These are phyloP conservation scores for Fusarium virguliforme DNA, from an alignment of 2,329 filamentous ascomycete species.

Conservation along the genomic window DNA sequence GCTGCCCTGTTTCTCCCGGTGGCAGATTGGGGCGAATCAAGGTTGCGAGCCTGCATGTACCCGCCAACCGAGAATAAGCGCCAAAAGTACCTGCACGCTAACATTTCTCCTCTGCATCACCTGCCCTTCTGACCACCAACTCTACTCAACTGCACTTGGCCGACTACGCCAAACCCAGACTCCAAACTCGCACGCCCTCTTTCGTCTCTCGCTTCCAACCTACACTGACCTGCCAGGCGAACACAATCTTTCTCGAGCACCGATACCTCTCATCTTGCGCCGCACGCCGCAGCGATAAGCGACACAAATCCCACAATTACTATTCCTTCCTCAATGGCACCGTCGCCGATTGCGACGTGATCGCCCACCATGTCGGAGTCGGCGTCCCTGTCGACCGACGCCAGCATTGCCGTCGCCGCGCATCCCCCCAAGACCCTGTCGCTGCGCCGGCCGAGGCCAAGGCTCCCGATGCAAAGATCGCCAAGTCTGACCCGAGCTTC, in stretches of 20 bases:
- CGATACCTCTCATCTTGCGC: slow-evolving; percentile 24
- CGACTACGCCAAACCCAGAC: slow-evolving; percentile 40
- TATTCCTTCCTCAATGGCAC: slow-evolving; percentile 54
- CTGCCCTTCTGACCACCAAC: slow-evolving; percentile 47
- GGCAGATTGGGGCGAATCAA: slow-evolving; percentile 25
- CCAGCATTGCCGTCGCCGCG: slow-evolving; percentile 67
- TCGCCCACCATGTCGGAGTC: slow-evolving; percentile 62
- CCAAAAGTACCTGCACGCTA: slow-evolving; percentile 41
- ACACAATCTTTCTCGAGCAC: slow-evolving; percentile 15
- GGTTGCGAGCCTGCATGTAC: slow-evolving; percentile 30
- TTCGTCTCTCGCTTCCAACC: slow-evolving; percentile 30
- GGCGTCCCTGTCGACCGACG: slow-evolving; percentile 64
- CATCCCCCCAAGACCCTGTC: slow-evolving; percentile 52
- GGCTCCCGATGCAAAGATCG: slow-evolving; percentile 57
- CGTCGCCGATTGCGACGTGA: slow-evolving; percentile 58
- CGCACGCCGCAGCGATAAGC: slow-evolving; percentile 37
- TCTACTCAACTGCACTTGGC: slow-evolving; percentile 34
- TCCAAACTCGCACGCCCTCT: slow-evolving; percentile 39
- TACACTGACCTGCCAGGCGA: slow-evolving; percentile 18
- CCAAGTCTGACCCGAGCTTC: slow-evolving; percentile 59
- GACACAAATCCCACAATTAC: slow-evolving; percentile 30
- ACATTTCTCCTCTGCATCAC: slow-evolving; percentile 51
- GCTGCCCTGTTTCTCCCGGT: slow-evolving; percentile 48
- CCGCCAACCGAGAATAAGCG: not conserved
- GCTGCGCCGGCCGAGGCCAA: slow-evolving; percentile 49